Percentiles rank a stretch among this genome's conserved stretches.
phyloP scores from a whole-genome alignment of 1,284 basidiomycete species.

The Apiotrichum veenhuisii region DNA sequence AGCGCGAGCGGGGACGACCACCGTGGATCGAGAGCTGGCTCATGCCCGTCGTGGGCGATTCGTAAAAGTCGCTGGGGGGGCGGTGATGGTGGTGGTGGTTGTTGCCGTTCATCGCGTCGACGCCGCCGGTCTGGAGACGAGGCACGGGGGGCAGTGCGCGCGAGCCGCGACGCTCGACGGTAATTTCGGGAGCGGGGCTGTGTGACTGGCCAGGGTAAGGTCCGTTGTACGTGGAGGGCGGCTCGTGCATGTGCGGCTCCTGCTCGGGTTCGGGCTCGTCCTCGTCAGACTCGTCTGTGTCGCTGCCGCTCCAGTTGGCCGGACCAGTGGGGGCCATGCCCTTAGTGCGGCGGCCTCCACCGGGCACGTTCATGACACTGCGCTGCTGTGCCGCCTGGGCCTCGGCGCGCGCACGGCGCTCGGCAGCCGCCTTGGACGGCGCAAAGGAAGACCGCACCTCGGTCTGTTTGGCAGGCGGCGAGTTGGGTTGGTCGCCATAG shows the following conservation, averaged over 20 bases:
- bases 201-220: not conserved
- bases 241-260: slow-evolving; percentile 26
- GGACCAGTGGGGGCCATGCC: not conserved
- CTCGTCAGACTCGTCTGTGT: slow-evolving; percentile 53
- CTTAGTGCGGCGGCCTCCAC: slow-evolving; percentile 30
- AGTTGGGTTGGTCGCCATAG: slow-evolving; percentile 36
- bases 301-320: slow-evolving; percentile 7
- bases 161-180: slow-evolving; percentile 7
- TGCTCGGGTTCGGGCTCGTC: slow-evolving; percentile 65
- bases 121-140: not conserved
- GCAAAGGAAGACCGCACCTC: slow-evolving; percentile 74
- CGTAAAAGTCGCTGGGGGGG: slow-evolving; percentile 7
- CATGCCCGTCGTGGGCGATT: slow-evolving; percentile 1
- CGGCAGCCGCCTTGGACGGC: slow-evolving; percentile 70
- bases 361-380: slow-evolving; percentile 53
- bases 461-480: slow-evolving; percentile 8
- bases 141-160: slow-evolving; percentile 29
- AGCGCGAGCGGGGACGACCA: slow-evolving; percentile 11
- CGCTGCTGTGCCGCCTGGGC: slow-evolving; percentile 61
- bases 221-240: not conserved
- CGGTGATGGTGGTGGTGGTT: no score
- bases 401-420: slow-evolving; percentile 74
- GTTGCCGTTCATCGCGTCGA: slow-evolving; percentile 6
- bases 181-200: not conserved
- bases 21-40: slow-evolving; percentile 10